phyloP scores from a whole-genome alignment of 495 filamentous ascomycete genomes.

The Lophium mytilinum region DNA sequence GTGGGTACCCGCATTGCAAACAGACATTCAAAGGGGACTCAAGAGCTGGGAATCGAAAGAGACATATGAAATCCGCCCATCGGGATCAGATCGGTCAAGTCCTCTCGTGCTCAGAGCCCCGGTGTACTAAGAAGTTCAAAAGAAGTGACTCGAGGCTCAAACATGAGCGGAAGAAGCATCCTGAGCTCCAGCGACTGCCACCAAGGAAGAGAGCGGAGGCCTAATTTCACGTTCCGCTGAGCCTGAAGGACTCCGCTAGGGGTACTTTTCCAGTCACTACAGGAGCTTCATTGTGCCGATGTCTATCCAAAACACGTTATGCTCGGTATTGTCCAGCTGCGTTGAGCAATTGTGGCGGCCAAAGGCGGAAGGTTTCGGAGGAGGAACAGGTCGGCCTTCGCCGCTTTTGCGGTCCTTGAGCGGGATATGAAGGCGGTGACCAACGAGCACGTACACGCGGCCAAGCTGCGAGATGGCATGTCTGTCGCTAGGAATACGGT shows the following conservation, averaged over 20 bases:
- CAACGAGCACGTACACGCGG: too few relatives aligned
- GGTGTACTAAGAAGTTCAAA: background rate
- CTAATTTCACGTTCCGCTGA: background rate
- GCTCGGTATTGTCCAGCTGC: too few relatives aligned
- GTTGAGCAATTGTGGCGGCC: too few relatives aligned
- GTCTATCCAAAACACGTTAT: background rate
- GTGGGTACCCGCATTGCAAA: background rate
- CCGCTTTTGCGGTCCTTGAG: too few relatives aligned
- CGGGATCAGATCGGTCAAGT: background rate
- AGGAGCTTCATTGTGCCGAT: background rate
- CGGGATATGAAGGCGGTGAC: too few relatives aligned
- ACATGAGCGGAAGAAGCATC: conserved; percentile 8
- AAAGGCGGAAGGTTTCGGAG: too few relatives aligned
- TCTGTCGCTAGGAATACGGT: too few relatives aligned
- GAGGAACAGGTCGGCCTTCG: too few relatives aligned
- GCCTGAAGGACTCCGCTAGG: background rate
- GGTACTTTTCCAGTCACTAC: background rate
- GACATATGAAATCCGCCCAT: conserved; percentile 1
- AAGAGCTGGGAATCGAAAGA: background rate
- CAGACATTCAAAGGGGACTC: background rate
- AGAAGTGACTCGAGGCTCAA: conserved; percentile 5
- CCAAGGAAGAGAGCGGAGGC: background rate
- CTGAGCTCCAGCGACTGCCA: background rate
- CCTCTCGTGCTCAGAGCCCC: background rate
- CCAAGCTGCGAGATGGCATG: too few relatives aligned